Percentiles rank a stretch among this genome's conserved stretches.
These are phyloP conservation scores for Carallia brachiata DNA, from an alignment of 345 rosid species.

Conservation along the genomic window DNA sequence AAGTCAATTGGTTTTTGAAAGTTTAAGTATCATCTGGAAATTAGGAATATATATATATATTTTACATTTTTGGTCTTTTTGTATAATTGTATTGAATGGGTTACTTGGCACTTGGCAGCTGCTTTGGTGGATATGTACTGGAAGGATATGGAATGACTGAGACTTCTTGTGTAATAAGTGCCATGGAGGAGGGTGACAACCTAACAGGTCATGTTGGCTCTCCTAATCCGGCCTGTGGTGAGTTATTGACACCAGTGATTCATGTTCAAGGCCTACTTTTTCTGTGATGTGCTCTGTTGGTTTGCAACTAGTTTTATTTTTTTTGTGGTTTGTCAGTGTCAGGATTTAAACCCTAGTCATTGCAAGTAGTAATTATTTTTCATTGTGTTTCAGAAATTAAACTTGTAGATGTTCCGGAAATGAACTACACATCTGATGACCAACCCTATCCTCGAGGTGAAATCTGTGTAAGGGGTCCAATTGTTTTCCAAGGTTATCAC, in stretches of 20 bases:
- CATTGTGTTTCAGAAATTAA: slow-evolving; percentile 61
- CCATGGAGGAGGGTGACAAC: slow-evolving; percentile 59
- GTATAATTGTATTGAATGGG: not conserved
- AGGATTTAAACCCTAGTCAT: not conserved
- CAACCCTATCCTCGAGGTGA: slow-evolving; percentile 91
- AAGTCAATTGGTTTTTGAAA: slow-evolving; percentile 33
- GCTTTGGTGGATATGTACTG: slow-evolving; percentile 65
- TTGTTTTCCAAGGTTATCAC: slow-evolving; percentile 70
- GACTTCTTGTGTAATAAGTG: slow-evolving; percentile 58
- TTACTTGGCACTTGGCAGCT: slow-evolving; percentile 39
- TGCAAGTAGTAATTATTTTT: not conserved
- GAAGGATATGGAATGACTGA: slow-evolving; percentile 90
- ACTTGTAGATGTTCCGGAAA: slow-evolving; percentile 94
- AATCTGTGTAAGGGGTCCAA: slow-evolving; percentile 97
- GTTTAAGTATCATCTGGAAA: not conserved
- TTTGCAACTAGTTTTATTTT: not conserved
- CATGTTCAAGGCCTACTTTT: not conserved
- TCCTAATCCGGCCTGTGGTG: slow-evolving; percentile 95
- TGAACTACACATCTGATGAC: slow-evolving; percentile 91
- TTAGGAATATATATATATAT: not conserved
- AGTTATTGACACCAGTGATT: slow-evolving; percentile 26
- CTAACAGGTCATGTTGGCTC: slow-evolving; percentile 88
- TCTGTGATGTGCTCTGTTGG: not conserved
- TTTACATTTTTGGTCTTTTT: not conserved
- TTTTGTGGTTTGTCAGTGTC: slow-evolving; percentile 7